These are phyloP conservation scores for Nigrograna mackinnonii DNA, from an alignment of 2,329 filamentous ascomycete genomes.

Conservation along the genomic window DNA sequence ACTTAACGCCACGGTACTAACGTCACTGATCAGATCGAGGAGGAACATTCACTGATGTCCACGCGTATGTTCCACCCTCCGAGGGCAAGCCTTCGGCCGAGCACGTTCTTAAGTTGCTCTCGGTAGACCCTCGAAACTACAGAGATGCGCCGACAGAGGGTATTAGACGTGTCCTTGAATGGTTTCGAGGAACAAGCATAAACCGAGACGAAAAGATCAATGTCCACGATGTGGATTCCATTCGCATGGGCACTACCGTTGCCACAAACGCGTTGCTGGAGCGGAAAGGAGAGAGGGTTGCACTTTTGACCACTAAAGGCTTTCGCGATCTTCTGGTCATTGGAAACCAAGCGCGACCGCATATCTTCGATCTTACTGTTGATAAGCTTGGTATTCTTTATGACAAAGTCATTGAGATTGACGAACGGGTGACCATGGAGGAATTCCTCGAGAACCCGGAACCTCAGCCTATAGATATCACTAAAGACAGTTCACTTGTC, in stretches of 20 bases:
- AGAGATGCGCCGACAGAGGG: conserved; percentile 36
- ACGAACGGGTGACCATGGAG: conserved; percentile 15
- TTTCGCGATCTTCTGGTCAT: conserved; percentile 32
- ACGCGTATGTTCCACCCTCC: too few species aligned
- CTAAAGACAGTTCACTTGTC: too few species aligned
- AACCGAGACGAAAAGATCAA: conserved; percentile 24
- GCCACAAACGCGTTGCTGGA: conserved; percentile 33
- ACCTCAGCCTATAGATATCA: neutral
- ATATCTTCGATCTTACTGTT: conserved; percentile 28
- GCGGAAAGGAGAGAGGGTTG: conserved; percentile 27
- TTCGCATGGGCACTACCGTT: conserved; percentile 34
- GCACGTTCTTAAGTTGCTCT: conserved; percentile 34
- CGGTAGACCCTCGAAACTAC: conserved; percentile 31
- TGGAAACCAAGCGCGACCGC: conserved; percentile 35
- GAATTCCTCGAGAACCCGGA: neutral
- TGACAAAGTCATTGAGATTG: conserved; percentile 18
- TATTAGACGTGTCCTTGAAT: conserved; percentile 32
- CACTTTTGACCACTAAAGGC: conserved; percentile 28
- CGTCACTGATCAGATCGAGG: too few species aligned
- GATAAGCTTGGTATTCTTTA: conserved; percentile 21
- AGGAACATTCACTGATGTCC: too few species aligned
- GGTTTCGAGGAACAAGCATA: conserved; percentile 14
- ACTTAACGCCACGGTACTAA: too few species aligned
- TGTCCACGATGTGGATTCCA: too few species aligned
- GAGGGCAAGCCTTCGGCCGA: too few species aligned